phyloP scores from a whole-genome alignment of 2,329 filamentous ascomycete genomes.

The Pseudogymnoascus sp. region DNA sequence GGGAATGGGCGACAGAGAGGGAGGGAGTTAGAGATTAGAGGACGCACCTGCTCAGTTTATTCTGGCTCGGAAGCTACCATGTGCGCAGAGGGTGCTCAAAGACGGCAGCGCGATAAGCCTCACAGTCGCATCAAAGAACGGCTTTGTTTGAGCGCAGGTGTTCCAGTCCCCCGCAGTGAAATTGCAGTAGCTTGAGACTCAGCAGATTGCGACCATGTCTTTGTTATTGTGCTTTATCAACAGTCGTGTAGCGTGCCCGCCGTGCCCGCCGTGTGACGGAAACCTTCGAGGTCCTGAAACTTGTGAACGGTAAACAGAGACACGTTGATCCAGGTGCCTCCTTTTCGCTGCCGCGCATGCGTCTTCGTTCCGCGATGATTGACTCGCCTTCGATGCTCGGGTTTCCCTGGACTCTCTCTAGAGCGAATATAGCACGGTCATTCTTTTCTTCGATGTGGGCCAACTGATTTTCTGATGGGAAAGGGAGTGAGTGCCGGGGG shows the following conservation, averaged over 20 bases:
- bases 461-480: constrained; percentile 1
- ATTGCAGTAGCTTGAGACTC: neutral
- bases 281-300: constrained; percentile 6
- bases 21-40: neutral
- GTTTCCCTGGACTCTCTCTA: neutral
- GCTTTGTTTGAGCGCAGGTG: constrained; percentile 3
- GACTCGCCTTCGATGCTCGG: neutral
- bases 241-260: constrained; percentile 1
- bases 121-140: neutral
- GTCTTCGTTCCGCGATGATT: neutral
- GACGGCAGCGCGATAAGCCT: neutral
- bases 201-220: constrained; percentile 4
- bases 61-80: constrained; percentile 9
- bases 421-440: neutral
- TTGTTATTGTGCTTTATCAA: constrained; percentile 7
- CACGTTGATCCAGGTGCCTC: neutral
- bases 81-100: neutral
- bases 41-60: constrained; percentile 2
- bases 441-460: neutral
- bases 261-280: neutral
- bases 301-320: constrained; percentile 5
- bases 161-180: constrained; percentile 1
- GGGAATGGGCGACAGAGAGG: neutral
- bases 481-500: neutral
- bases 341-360: neutral